Conservation (phyloP, 768 basidiomycete genomes). For the Candolleomyces efflorescens region DNA sequence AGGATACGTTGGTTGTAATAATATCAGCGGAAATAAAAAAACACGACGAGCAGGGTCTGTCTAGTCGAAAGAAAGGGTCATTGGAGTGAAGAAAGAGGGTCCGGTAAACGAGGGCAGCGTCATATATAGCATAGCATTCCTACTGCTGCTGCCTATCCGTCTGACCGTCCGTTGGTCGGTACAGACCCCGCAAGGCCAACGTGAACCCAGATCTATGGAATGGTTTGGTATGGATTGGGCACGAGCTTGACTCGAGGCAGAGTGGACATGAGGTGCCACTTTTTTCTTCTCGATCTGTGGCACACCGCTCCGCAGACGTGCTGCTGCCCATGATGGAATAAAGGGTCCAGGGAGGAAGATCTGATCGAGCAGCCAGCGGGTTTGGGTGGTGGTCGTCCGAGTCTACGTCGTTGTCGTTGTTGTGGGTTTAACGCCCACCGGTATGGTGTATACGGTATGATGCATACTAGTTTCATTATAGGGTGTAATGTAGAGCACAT, state of each 20-base stretch:
- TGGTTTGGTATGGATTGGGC: not conserved
- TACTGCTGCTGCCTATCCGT: too few species aligned
- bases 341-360: not conserved
- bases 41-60: too few species aligned
- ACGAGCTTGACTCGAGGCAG: not conserved
- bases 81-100: not conserved
- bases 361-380: constrained; percentile 2
- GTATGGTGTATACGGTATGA: too few species aligned
- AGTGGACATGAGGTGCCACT: not conserved
- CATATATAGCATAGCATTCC: too few species aligned
- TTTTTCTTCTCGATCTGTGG: not conserved
- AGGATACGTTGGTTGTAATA: too few species aligned
- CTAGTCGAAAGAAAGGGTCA: constrained; percentile 3
- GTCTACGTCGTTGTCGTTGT: not conserved
- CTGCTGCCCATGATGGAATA: constrained; percentile 1
- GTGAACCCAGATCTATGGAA: not conserved
- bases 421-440: not conserved
- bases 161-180: too few species aligned
- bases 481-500: not conserved
- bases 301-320: not conserved
- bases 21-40: not conserved
- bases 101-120: not conserved
- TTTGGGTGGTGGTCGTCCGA: too few species aligned
- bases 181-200: too few species aligned
- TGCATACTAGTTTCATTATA: not conserved